Evolutionary conservation across 805 yeast genomes (phyloP), one percentile per base, ranked within the genome.

Genomic region (Candida ficus): DNA sequence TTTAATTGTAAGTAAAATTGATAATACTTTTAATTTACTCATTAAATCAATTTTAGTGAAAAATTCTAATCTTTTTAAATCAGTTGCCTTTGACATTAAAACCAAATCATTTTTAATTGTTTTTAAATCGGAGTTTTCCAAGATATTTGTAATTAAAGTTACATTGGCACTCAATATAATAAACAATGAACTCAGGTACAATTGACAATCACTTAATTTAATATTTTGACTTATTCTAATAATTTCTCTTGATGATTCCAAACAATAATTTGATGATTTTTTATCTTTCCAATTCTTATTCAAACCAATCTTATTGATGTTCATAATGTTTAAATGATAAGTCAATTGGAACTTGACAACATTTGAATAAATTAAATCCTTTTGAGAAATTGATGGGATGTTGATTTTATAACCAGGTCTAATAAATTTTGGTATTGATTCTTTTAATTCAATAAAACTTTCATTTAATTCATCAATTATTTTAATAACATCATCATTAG

Each of bases 371-470:
- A 30, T 31, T 9, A 14, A 10, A n/a, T 18, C 26, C 11, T 28
- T 27, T 1, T 35, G 14, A 19, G 38, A 17, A 7, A 23, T 23
- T 10, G 8, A 10, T 5, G 46, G 46, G 1, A 42, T 14, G 6
- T 32, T 22, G 8, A 42, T 39, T 22, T 35, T 32, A 22, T 39
- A 32, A 2, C 47, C 49, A 5, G 49, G 49, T 28, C 47, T 46
- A 2, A 46, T 43, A 18, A 37, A 38, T 25, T 33, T 35, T 16
- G 49, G 49, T 11, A 43, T 19, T 0, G 26, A 14, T 5, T 35
- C 33, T 13, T 38, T 43, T 12, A 43, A 14, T 3, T 18, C n/a
- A 19, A 35, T 28, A 11, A 43, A 38, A n/a, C 33, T 13, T 8
- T 35, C 28, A n/a, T 46, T 46, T 8, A 46, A 25, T 2, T 12